Conservation (phyloP, 805 yeast genomes). For the Candida succiphila region DNA sequence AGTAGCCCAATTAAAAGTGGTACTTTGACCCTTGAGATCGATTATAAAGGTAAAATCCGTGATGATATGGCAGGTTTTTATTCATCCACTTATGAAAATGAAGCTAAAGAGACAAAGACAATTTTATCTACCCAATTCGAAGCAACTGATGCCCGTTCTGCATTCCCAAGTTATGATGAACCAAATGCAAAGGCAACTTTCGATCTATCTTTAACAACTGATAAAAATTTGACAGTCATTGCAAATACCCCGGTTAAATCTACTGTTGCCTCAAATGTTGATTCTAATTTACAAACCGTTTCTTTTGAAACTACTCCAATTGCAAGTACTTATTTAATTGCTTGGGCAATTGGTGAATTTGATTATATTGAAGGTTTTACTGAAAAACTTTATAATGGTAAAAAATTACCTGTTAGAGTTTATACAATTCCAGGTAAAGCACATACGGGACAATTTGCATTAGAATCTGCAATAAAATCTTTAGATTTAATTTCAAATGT, state of each 20-base stretch:
- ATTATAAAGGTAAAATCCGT: conserved; percentile 35
- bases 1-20: conserved; percentile 25
- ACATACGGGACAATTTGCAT: conserved; percentile 36
- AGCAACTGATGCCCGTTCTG: conserved; percentile 51
- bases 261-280: conserved; percentile 5
- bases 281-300: conserved; percentile 15
- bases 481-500: conserved; percentile 40
- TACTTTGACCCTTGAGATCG: conserved; percentile 21
- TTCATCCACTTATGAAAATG: conserved; percentile 34
- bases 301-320: conserved; percentile 38
- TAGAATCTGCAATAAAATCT: conserved; percentile 39
- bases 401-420: conserved; percentile 40
- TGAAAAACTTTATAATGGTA: conserved; percentile 27
- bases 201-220: conserved; percentile 29
- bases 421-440: conserved; percentile 43
- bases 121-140: conserved; percentile 53
- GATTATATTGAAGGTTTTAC: conserved; percentile 42
- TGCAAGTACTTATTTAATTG: conserved; percentile 48
- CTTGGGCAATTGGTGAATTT: conserved; percentile 50
- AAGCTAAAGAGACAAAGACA: conserved; percentile 29
- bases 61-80: conserved; percentile 52
- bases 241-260: conserved; percentile 37
- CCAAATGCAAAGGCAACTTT: conserved; percentile 50
- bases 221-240: conserved; percentile 29
- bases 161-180: conserved; percentile 51